phyloP scores from a whole-genome alignment of 2,329 filamentous ascomycete species.

The Pseudocercospora pini-densiflorae region DNA sequence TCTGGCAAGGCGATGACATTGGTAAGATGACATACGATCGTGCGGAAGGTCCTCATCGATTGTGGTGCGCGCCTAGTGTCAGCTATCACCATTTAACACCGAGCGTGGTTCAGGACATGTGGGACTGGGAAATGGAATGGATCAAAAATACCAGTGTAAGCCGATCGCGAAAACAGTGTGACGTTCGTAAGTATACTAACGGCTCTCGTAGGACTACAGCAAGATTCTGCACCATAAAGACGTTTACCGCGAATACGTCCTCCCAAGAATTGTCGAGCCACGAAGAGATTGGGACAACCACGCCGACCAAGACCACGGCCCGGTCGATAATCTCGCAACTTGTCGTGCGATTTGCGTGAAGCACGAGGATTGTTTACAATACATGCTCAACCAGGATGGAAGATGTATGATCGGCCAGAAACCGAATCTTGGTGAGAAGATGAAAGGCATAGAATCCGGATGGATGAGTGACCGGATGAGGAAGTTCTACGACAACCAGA shows the following conservation, averaged over 20 bases:
- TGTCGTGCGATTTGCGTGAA: slow-evolving; percentile 29
- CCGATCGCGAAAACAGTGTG: slow-evolving; percentile 8
- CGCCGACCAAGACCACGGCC: slow-evolving; percentile 24
- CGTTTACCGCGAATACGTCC: slow-evolving; percentile 29
- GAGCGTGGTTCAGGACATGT: slow-evolving; percentile 28
- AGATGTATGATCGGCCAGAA: slow-evolving; percentile 22
- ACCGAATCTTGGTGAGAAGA: slow-evolving; percentile 27
- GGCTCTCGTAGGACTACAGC: slow-evolving; percentile 7
- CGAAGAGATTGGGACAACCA: slow-evolving; percentile 34
- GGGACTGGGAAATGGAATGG: slow-evolving; percentile 34
- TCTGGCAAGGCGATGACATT: slow-evolving; percentile 33
- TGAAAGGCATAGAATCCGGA: slow-evolving; percentile 28
- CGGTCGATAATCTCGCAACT: slow-evolving; percentile 21
- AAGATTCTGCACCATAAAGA: slow-evolving; percentile 30
- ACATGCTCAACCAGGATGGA: slow-evolving; percentile 19
- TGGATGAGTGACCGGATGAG: slow-evolving; percentile 21
- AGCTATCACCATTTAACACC: slow-evolving; percentile 34
- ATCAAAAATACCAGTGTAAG: slow-evolving; percentile 25
- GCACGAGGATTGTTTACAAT: slow-evolving; percentile 30
- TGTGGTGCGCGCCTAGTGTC: slow-evolving; percentile 35
- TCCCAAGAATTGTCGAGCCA: slow-evolving; percentile 27
- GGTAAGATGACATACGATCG: slow-evolving; percentile 32
- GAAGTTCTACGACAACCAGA: neutral
- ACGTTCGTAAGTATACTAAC: slow-evolving; percentile 19
- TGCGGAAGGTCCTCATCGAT: slow-evolving; percentile 25